Conservation (phyloP, 2,329 filamentous ascomycete genomes). For the Diaporthe helianthi region DNA sequence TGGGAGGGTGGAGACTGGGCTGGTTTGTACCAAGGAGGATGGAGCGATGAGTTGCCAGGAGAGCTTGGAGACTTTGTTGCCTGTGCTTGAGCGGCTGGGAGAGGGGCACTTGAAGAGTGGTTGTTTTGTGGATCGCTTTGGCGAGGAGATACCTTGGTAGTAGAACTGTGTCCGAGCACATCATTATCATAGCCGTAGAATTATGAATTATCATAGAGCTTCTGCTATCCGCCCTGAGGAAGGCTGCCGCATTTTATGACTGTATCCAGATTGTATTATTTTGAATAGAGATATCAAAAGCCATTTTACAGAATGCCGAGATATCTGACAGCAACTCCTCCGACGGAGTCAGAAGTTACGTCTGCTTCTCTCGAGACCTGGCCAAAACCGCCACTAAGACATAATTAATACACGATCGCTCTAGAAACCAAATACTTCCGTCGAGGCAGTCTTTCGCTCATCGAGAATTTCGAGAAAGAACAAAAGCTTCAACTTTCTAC, state of each 20-base stretch:
- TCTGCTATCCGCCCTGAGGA: background rate
- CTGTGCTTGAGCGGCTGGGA: conserved; percentile 21
- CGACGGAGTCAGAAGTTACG: no score
- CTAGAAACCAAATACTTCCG: no score
- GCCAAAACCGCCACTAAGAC: no score
- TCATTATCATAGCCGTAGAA: background rate
- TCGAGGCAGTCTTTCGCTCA: no score
- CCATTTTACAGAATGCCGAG: background rate
- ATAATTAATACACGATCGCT: no score
- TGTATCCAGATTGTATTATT: background rate
- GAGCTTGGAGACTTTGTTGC: conserved; percentile 10
- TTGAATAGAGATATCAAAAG: fast-evolving
- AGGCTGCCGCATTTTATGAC: background rate
- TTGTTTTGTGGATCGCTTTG: conserved; percentile 32
- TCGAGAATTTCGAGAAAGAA: no score
- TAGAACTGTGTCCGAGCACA: background rate
- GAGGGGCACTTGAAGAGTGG: background rate
- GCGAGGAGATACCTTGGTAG: conserved; percentile 26
- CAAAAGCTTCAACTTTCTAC: no score
- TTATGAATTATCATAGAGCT: background rate
- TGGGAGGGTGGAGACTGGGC: conserved; percentile 30
- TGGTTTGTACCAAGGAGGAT: conserved; percentile 25
- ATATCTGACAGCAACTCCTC: background rate
- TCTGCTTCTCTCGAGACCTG: no score
- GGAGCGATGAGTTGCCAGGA: conserved; percentile 23